These are phyloP conservation scores for sweet orange (Citrus sinensis) DNA, from an alignment of 345 rosid species.

Conservation along the genomic window DNA sequence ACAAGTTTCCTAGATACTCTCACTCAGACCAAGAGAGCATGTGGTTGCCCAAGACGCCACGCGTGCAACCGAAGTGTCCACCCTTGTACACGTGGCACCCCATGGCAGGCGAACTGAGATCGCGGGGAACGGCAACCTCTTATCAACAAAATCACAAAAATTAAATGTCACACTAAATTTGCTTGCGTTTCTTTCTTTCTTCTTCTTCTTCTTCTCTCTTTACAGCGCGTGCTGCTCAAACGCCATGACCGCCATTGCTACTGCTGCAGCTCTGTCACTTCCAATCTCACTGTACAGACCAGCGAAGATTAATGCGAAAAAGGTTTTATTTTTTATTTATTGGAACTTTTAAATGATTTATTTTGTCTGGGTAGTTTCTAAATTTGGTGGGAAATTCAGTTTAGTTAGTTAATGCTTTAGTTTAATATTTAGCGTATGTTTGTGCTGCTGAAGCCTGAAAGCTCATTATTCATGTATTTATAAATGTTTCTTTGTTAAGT, in stretches of 20 bases:
- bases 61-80: slow-evolving; percentile 20
- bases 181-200: neutral
- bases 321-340: slow-evolving; percentile 44
- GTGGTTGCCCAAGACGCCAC: slow-evolving; percentile 63
- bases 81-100: slow-evolving; percentile 59
- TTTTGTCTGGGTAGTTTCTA: slow-evolving; percentile 11
- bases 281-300: slow-evolving; percentile 65
- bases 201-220: neutral
- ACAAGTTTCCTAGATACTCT: neutral
- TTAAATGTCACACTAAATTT: slow-evolving; percentile 6
- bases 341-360: neutral
- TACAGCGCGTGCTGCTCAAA: slow-evolving; percentile 10
- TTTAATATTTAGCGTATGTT: neutral
- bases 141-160: slow-evolving; percentile 56
- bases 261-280: slow-evolving; percentile 65
- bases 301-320: slow-evolving; percentile 43
- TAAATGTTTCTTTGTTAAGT: neutral
- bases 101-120: slow-evolving; percentile 64
- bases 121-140: slow-evolving; percentile 60
- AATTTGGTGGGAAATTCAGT: neutral
- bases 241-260: slow-evolving; percentile 78
- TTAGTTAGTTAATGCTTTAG: neutral
- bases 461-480: neutral
- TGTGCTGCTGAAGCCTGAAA: neutral
- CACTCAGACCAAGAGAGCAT: slow-evolving; percentile 26